Evolutionary conservation across 345 rosid species (phyloP).

Genomic region (Eucalyptus polyanthemos): DNA sequence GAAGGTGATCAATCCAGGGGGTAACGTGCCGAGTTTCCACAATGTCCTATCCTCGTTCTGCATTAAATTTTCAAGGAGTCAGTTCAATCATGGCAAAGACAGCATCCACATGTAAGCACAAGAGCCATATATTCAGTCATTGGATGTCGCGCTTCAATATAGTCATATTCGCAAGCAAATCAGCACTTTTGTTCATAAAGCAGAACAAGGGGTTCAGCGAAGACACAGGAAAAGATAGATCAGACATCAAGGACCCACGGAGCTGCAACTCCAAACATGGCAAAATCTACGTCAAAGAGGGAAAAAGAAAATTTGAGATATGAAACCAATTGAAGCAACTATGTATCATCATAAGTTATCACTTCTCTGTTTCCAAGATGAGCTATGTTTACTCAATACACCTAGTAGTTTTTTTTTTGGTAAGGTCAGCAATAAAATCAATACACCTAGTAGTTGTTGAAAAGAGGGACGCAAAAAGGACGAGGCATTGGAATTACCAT

Average conservation of each 20-base stretch:
- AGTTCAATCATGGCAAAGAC: neutral
- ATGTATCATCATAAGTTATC: neutral
- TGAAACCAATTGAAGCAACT: neutral
- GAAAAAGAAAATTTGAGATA: neutral
- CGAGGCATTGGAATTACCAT: constrained; percentile 30
- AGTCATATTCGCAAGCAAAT: neutral
- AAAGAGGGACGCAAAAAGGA: neutral
- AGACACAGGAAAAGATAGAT: neutral
- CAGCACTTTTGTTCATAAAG: neutral
- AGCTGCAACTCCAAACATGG: neutral
- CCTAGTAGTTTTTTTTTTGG: neutral
- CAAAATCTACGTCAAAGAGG: neutral
- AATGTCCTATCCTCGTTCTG: constrained; percentile 97
- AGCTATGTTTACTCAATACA: neutral
- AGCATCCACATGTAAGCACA: neutral
- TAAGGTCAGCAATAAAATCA: neutral
- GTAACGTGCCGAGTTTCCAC: constrained; percentile 96
- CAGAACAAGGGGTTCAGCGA: neutral
- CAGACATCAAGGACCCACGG: neutral
- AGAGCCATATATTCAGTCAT: neutral
- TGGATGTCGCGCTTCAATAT: neutral
- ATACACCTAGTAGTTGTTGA: neutral
- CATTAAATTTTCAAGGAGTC: neutral
- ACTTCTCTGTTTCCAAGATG: neutral
- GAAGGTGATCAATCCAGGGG: constrained; percentile 93